phyloP scores from a whole-genome alignment of 2,329 filamentous ascomycete genomes.

The Venturia pyrina region DNA sequence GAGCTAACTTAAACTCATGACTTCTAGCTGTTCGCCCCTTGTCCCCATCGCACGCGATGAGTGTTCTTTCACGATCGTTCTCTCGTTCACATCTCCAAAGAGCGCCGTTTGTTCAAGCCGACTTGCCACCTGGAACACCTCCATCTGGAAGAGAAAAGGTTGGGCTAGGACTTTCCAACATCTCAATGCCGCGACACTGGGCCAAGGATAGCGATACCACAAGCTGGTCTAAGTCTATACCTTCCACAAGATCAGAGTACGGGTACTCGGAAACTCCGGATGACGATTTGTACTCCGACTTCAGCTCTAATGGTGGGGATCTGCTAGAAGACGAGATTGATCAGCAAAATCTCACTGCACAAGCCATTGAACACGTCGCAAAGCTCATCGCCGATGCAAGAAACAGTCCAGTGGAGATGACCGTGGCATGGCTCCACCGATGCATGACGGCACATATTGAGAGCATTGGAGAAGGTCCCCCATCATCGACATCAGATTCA shows the following conservation, averaged over 20 bases:
- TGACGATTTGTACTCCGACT: background rate
- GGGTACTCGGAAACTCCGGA: background rate
- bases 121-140: slow-evolving; percentile 1
- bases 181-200: slow-evolving; percentile 1
- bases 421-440: background rate
- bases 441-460: background rate
- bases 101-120: slow-evolving; percentile 3
- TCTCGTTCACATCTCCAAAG: background rate
- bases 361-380: slow-evolving; percentile 9
- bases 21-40: background rate
- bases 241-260: background rate
- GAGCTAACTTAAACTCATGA: background rate
- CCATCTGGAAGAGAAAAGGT: background rate
- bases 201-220: slow-evolving; percentile 3
- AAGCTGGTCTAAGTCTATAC: background rate
- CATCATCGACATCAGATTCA: background rate
- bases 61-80: slow-evolving; percentile 1
- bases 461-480: background rate
- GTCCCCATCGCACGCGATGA: slow-evolving; percentile 5
- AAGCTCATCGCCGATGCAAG: slow-evolving; percentile 8
- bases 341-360: slow-evolving; percentile 3
- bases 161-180: background rate
- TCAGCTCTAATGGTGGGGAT: slow-evolving; percentile 9
- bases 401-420: background rate
- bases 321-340: slow-evolving; percentile 4